Percentiles rank a stretch among this genome's conserved stretches.
Evolutionary conservation across 768 basidiomycete species (phyloP).

Genomic region (Naematelia encephala): DNA sequence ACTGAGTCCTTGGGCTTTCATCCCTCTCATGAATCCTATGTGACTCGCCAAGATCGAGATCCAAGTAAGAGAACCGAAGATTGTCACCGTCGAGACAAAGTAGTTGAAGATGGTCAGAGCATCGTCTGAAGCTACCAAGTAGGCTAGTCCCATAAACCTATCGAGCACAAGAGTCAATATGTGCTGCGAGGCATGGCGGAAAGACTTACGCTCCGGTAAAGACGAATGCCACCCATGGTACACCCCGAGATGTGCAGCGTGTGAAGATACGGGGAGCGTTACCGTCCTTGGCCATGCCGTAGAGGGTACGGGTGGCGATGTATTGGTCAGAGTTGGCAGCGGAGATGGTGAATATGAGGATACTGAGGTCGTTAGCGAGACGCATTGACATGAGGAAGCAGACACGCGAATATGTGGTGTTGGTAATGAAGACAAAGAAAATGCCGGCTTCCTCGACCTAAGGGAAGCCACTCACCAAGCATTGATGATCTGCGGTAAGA

Average conservation of each 20-base stretch:
- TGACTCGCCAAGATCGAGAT: constrained; percentile 39
- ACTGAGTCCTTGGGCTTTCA: constrained; percentile 53
- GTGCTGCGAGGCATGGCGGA: not conserved
- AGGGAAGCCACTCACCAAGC: constrained; percentile 66
- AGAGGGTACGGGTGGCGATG: constrained; percentile 49
- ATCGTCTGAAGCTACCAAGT: constrained; percentile 64
- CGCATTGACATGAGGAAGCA: too few relatives aligned
- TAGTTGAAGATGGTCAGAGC: constrained; percentile 18
- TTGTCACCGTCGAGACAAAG: constrained; percentile 31
- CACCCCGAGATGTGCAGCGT: constrained; percentile 56
- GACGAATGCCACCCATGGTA: constrained; percentile 53
- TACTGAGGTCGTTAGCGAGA: constrained; percentile 15
- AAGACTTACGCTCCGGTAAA: constrained; percentile 22
- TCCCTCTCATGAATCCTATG: constrained; percentile 37
- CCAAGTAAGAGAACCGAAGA: constrained; percentile 37
- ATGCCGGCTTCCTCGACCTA: constrained; percentile 64
- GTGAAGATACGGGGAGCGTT: constrained; percentile 56
- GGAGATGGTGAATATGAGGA: constrained; percentile 47
- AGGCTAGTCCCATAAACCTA: constrained; percentile 58
- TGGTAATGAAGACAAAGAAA: constrained; percentile 54
- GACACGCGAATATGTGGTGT: too few relatives aligned
- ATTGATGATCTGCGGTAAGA: constrained; percentile 49
- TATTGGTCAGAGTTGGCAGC: constrained; percentile 48
- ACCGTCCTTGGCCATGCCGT: constrained; percentile 51
- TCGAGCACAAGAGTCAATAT: not conserved